Conservation (phyloP, 768 basidiomycete species). For the Termitomyces sp. region DNA sequence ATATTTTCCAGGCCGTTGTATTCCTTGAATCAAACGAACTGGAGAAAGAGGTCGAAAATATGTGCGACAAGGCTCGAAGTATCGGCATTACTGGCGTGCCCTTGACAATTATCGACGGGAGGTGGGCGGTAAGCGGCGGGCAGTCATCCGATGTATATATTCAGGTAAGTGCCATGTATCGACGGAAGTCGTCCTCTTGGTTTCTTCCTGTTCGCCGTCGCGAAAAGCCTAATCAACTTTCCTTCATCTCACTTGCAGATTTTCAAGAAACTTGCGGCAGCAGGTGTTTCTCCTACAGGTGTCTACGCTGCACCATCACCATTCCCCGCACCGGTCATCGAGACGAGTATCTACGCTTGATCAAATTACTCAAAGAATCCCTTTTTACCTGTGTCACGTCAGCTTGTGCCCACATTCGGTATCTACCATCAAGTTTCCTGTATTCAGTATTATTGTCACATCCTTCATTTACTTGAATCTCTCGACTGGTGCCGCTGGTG, state of each 20-base stretch:
- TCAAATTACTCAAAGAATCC: background rate
- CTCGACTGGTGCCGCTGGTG: background rate
- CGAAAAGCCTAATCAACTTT: too few relatives aligned
- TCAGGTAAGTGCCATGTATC: slow-evolving; percentile 40
- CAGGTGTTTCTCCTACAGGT: slow-evolving; percentile 25
- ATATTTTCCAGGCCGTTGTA: slow-evolving; percentile 43
- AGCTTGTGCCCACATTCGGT: background rate
- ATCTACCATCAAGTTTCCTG: background rate
- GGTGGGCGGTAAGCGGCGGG: slow-evolving; percentile 74
- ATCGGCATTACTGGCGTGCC: slow-evolving; percentile 79
- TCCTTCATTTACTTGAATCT: background rate
- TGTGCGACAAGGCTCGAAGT: slow-evolving; percentile 57
- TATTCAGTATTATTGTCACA: background rate
- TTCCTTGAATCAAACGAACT: slow-evolving; percentile 69
- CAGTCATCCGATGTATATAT: slow-evolving; percentile 70
- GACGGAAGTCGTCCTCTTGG: background rate
- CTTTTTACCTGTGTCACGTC: background rate
- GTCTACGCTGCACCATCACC: slow-evolving; percentile 31
- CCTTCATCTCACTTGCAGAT: slow-evolving; percentile 24
- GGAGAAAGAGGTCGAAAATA: slow-evolving; percentile 57
- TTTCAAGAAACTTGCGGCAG: slow-evolving; percentile 48
- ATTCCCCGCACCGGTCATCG: slow-evolving; percentile 29
- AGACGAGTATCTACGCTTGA: slow-evolving; percentile 20
- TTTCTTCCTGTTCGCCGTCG: too few relatives aligned
- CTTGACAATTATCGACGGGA: slow-evolving; percentile 73